Base-by-base conservation (phyloP, 1,284 basidiomycete genomes). In the Sanghuangporus weigelae region DNA sequence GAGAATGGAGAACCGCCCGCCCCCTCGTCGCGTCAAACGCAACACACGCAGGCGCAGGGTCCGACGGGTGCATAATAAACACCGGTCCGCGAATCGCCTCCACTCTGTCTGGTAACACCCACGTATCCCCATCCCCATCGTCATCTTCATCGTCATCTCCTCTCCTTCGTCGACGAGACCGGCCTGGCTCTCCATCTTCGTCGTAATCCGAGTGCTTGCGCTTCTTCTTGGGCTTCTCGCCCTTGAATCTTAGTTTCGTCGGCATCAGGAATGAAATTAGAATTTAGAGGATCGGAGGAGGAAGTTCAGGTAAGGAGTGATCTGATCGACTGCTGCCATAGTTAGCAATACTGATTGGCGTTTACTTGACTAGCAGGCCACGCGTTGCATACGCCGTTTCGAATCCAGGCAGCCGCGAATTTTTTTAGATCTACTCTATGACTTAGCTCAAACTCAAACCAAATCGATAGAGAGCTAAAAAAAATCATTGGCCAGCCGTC, bases 241-340 rank as follows among this genome's bases (percentile, higher is more conserved):
- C 92, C 73, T 95, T 95, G 77, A 95, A 95, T 69, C 87, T 92
- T 66, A 93, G 83, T 71, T 88, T 91, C 11, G 83, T 84, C 1
- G 88, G 81, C 60, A 59, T 64, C 16, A 54, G 23, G 56, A 14
- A n/a, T 11, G 40, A 14, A 7, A 14, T 40, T 7, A 7, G 39
- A 42, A 42, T 42, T 4, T 2, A 42, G 2, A 42, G 23, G 23
- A 26, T 26, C 3, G 3, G 23, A 31, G 26, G 26, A 31, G 26
- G 26, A 31, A 31, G 26, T 2, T 42, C n/a, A 42, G 10, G 40
- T 42, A 5, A 12, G 11, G 6, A 42, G n/a, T 42, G 40, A 42
- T 42, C 40, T 42, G 40, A 42, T 42, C 40, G 40, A 42, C 40
- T 42, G 4, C 2, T 42, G 4, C 12, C 7, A 7, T 8, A 8